These are phyloP conservation scores for Arthroderma uncinatum DNA, from an alignment of 2,329 filamentous ascomycete species.

Conservation along the genomic window DNA sequence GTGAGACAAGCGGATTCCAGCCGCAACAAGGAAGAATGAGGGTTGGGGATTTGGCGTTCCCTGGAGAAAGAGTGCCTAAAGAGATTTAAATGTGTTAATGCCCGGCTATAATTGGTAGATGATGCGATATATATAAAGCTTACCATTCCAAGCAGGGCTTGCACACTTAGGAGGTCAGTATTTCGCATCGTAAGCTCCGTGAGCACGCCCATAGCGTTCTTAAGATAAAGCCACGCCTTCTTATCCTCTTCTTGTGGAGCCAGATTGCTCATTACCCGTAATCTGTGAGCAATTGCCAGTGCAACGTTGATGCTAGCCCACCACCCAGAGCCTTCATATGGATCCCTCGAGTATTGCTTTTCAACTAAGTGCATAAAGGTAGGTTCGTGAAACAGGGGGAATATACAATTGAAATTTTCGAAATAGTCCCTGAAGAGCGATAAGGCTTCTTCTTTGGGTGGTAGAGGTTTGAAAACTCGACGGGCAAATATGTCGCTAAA, in stretches of 20 bases:
- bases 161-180: slow-evolving; percentile 86
- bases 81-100: not conserved
- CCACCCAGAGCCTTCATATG: slow-evolving; percentile 92
- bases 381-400: slow-evolving; percentile 91
- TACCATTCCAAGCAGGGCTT: slow-evolving; percentile 82
- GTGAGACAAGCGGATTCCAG: slow-evolving; percentile 80
- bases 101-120: not conserved
- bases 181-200: slow-evolving; percentile 92
- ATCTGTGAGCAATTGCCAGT: slow-evolving; percentile 80
- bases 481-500: slow-evolving; percentile 86
- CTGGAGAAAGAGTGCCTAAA: slow-evolving; percentile 71
- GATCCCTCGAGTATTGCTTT: slow-evolving; percentile 81
- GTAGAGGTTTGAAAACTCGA: slow-evolving; percentile 70
- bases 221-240: slow-evolving; percentile 89
- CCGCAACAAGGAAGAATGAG: slow-evolving; percentile 78
- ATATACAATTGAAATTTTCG: slow-evolving; percentile 98
- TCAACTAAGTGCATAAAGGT: slow-evolving; percentile 98
- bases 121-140: slow-evolving; percentile 14
- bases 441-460: slow-evolving; percentile 74
- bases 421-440: slow-evolving; percentile 90
- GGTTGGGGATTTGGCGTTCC: slow-evolving; percentile 95
- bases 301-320: slow-evolving; percentile 95
- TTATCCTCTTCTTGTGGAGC: slow-evolving; percentile 84
- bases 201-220: slow-evolving; percentile 91
- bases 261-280: slow-evolving; percentile 91